These are phyloP conservation scores for Poa pratensis DNA, from an alignment of 176 grass and related monocot genomes.

Conservation along the genomic window DNA sequence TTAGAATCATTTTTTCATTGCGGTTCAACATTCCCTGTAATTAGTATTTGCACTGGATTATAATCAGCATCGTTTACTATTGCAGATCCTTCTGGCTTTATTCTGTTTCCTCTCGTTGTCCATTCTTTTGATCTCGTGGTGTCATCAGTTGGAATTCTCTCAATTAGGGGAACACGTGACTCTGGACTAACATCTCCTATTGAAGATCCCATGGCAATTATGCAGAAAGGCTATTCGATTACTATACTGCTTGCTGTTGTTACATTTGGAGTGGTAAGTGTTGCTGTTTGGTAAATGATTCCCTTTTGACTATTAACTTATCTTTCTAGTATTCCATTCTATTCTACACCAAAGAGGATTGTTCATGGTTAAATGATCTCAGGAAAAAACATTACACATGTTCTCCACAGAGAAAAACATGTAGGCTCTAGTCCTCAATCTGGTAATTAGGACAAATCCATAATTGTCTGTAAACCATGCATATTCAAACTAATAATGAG, in stretches of 20 bases:
- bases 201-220: slow-evolving; percentile 95
- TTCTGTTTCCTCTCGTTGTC: slow-evolving; percentile 97
- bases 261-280: slow-evolving; percentile 91
- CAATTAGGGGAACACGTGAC: slow-evolving; percentile 87
- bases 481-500: slow-evolving; percentile 12
- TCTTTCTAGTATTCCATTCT: slow-evolving; percentile 25
- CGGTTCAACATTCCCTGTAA: neutral
- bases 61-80: slow-evolving; percentile 46
- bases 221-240: slow-evolving; percentile 97
- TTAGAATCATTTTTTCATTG: neutral
- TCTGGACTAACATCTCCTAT: slow-evolving; percentile 62
- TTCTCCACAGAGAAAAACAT: slow-evolving; percentile 11
- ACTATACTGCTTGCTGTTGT: slow-evolving; percentile 92
- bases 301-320: slow-evolving; percentile 20
- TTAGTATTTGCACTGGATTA: neutral
- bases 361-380: slow-evolving; percentile 6
- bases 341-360: neutral
- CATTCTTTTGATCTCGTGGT: slow-evolving; percentile 99
- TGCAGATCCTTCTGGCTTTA: slow-evolving; percentile 99
- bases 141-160: slow-evolving; percentile 97
- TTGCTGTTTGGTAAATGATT: slow-evolving; percentile 25
- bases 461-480: neutral
- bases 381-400: neutral
- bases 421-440: neutral
- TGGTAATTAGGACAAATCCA: neutral